Base-by-base conservation (phyloP, 2,329 filamentous ascomycete genomes). In the Colletotrichum siamense region DNA sequence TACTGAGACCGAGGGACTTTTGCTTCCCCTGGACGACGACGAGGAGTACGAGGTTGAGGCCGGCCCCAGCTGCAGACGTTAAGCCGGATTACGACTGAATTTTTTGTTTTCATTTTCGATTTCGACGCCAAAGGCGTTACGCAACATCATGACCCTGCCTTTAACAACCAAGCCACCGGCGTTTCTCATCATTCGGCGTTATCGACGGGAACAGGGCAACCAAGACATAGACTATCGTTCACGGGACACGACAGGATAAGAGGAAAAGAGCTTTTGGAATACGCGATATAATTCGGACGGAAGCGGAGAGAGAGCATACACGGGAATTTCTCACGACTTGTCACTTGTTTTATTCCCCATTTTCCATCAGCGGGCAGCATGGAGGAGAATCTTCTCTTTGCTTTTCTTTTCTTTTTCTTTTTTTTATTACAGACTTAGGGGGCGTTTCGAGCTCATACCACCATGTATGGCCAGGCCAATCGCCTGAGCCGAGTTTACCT, bases 181-280 rank as follows among this genome's bases (percentile, higher is more conserved):
- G 57, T 73, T 76, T 44, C 39, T 73, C 73, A 76, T 76, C 39
- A 52, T 49, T 73, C 44, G 69, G 73, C 69, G 70, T 76, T 76
- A 73, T 76, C 32, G 63, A 73, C 63, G 81, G 81, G 66, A 81
- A 84, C 26, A 59, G 65, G 71, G 36, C 59, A 24, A 75, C 61
- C 61, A 64, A 77, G 61, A 77, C 61, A 77, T 77, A 77, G 74
- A 77, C 59, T 66, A 66, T 75, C 71, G 74, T 61, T 75, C 71
- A 77, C 36, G 71, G 74, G 74, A 75, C 59, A 77, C 57, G 71
- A 74, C 59, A 65, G 57, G 59, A 65, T 24, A 61, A 44, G 39
- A 57, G 66, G 39, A 75, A 77, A 71, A 26, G 30, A 39, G 36
- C 34, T 49, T 64, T 39, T 32, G 44, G 59, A 68, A 59, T 36